phyloP scores from a whole-genome alignment of 2,329 filamentous ascomycete species.

The Alternaria triticina region DNA sequence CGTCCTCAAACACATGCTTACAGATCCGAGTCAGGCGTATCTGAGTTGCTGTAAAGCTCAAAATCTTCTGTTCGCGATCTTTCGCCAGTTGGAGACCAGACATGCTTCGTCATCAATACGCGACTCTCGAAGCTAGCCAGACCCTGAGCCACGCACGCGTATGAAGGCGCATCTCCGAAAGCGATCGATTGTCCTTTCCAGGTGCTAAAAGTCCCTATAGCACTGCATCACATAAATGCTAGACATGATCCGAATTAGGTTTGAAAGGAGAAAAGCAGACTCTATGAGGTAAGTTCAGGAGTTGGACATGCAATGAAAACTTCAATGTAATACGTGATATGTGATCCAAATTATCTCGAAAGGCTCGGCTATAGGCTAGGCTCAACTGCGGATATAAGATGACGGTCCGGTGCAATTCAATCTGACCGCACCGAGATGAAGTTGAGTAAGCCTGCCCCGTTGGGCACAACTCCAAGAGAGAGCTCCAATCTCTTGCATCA shows the following conservation, averaged over 20 bases:
- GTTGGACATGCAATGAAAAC: not conserved
- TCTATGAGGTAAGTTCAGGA: not conserved
- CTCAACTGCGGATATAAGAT: not conserved
- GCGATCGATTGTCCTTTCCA: not conserved
- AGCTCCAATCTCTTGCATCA: not conserved
- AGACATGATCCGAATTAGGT: not conserved
- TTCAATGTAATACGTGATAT: not conserved
- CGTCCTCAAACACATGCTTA: not conserved
- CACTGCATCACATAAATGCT: not conserved
- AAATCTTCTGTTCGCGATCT: not conserved
- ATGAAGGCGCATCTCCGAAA: not conserved
- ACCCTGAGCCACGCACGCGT: not conserved
- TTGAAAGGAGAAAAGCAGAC: not conserved
- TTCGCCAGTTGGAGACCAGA: not conserved
- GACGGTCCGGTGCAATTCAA: not conserved
- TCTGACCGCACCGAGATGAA: not conserved
- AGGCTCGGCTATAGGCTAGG: not conserved
- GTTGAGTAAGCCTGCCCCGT: not conserved
- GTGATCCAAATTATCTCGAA: not conserved
- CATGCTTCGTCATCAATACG: not conserved
- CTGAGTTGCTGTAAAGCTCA: not conserved
- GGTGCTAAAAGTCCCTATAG: not conserved
- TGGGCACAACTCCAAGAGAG: not conserved
- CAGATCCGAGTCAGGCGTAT: not conserved
- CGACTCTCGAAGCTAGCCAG: not conserved